These are phyloP conservation scores for Kuraishia molischiana DNA, from an alignment of 805 yeast genomes.

Conservation along the genomic window DNA sequence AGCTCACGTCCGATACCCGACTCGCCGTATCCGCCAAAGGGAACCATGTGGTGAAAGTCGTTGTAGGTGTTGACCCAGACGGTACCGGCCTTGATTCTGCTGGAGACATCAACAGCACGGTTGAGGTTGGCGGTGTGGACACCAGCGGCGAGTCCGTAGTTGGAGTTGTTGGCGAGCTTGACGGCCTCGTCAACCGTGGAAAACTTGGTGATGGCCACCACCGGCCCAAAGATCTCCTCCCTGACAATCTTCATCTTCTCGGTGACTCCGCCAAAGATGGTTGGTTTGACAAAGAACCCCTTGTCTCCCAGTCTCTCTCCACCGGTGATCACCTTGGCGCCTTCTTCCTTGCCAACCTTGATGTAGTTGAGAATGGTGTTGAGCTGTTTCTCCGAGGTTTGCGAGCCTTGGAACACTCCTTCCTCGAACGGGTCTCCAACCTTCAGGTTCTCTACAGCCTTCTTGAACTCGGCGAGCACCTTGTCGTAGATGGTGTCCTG, in stretches of 20 bases:
- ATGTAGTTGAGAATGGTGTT: conserved; percentile 56
- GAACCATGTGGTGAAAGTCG: conserved; percentile 57
- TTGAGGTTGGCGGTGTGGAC: conserved; percentile 63
- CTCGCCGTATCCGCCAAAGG: conserved; percentile 64
- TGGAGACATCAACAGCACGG: conserved; percentile 59
- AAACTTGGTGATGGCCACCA: conserved; percentile 68
- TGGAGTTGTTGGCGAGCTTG: conserved; percentile 63
- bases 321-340: conserved; percentile 69
- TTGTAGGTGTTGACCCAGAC: conserved; percentile 74
- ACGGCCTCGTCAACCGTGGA: conserved; percentile 66
- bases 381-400: conserved; percentile 60
- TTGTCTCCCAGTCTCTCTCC: conserved; percentile 67
- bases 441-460: conserved; percentile 38
- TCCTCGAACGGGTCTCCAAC: conserved; percentile 78
- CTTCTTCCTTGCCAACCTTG: conserved; percentile 54
- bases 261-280: conserved; percentile 74
- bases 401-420: conserved; percentile 64
- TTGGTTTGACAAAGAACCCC: conserved; percentile 72
- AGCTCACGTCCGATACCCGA: conserved; percentile 68
- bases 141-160: conserved; percentile 84
- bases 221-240: conserved; percentile 93
- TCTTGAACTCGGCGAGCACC: conserved; percentile 47
- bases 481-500: conserved; percentile 65
- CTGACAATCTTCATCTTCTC: conserved; percentile 66
- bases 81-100: conserved; percentile 66